Conservation (phyloP, 179 eudicot genomes). For the Beta macrorhiza region DNA sequence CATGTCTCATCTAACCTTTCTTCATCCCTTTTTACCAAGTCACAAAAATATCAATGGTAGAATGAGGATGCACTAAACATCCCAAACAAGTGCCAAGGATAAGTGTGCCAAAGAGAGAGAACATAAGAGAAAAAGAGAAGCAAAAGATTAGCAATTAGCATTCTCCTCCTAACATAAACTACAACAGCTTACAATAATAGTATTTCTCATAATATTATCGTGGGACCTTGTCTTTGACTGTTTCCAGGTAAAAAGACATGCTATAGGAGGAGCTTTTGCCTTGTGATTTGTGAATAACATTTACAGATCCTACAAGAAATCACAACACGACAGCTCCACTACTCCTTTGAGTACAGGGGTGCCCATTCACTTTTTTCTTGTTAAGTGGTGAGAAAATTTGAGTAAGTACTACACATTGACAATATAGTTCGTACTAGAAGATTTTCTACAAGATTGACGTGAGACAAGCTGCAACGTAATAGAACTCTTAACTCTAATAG, state of each 20-base stretch:
- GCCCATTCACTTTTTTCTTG: too few relatives aligned
- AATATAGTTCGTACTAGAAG: neutral
- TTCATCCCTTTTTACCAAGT: neutral
- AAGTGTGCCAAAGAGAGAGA: neutral
- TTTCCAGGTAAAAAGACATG: neutral
- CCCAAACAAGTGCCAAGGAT: neutral
- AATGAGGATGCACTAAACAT: neutral
- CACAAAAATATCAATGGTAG: neutral
- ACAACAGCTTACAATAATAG: neutral
- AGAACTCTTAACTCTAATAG: neutral
- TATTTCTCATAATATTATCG: neutral
- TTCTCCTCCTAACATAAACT: neutral
- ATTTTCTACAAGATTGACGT: neutral
- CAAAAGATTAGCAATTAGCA: neutral
- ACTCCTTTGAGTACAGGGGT: neutral
- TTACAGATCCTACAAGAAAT: neutral
- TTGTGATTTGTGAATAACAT: neutral
- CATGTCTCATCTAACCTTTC: neutral
- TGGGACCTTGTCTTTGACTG: neutral
- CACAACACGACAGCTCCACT: neutral
- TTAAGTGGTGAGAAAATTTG: too few relatives aligned
- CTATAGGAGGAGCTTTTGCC: neutral
- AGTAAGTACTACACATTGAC: neutral
- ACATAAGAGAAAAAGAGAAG: neutral
- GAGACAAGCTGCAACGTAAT: neutral